Base-by-base conservation (phyloP, 306 rosid genomes). In the Begonia loranthoides region DNA sequence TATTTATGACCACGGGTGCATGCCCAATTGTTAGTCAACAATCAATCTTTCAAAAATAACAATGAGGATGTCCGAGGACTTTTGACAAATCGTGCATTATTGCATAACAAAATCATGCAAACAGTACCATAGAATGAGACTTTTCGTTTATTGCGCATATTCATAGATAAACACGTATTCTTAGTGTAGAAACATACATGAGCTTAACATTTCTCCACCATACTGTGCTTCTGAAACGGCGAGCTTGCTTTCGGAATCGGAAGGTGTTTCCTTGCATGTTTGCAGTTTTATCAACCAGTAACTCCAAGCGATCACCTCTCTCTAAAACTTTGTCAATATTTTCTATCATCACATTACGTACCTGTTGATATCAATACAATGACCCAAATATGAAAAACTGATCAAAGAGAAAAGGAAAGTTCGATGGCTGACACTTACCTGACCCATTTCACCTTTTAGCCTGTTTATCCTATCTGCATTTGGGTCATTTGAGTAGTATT, bases 161-260 rank as follows among this genome's bases (percentile, higher is more conserved):
- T 19, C 22, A 19, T 19, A 19, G 3, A 19, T 19, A 19, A 19
- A 50, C 33, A 50, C 8, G 13, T 28, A 40, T 4, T 22, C 14
- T 5, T 28, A 5, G 36, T 12, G 5, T 40, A 58, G 69, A 33
- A 66, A 53, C 99, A 5, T 81, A 92, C 99, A 74, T 75, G 50
- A 92, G 96, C 76, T 86, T 86, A 56, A 92, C 99, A 53, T 92
- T 92, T 75, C 83, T 80, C 99, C 99, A 92, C 99, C 99, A 92
- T 14, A 83, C 94, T 4, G 84, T 71, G 70, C 69, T 92, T 75
- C 94, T 70, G 74, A 86, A 92, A 21, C 96, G 94, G 10, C 99
- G 99, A 71, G 99, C 87, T 72, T 92, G 96, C 80, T 92, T 92
- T 64, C 94, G 73, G 72, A 92, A 92, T 51, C 96, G 83, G 62